Evolutionary conservation across 495 filamentous ascomycete species (phyloP).

Genomic region (Xylaria cubensis): DNA sequence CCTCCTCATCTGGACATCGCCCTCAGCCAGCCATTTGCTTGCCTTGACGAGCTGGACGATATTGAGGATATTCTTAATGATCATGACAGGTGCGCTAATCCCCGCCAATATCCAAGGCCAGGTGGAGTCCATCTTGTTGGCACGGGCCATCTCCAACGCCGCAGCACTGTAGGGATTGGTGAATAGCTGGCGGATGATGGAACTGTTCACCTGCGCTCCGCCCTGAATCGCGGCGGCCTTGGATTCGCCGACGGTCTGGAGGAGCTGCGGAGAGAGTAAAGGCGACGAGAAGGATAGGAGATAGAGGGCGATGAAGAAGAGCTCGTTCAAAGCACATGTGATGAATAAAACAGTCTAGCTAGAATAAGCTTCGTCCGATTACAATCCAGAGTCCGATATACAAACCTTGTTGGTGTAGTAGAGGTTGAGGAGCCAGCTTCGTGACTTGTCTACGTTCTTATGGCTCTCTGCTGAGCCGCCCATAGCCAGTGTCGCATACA

Average conservation of each 20-base stretch:
- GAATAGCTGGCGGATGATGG: slow-evolving; percentile 69
- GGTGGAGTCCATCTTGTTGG: slow-evolving; percentile 81
- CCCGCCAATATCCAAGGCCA: slow-evolving; percentile 87
- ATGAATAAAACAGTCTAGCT: slow-evolving; percentile 85
- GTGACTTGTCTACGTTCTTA: slow-evolving; percentile 85
- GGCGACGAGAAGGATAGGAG: slow-evolving; percentile 95
- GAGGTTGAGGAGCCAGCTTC: slow-evolving; percentile 83
- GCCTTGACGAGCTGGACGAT: slow-evolving; percentile 94
- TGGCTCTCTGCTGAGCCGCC: slow-evolving; percentile 80
- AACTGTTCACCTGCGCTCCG: slow-evolving; percentile 69
- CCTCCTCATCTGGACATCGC: slow-evolving; percentile 69
- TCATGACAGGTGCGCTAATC: slow-evolving; percentile 86
- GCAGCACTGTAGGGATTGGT: slow-evolving; percentile 85
- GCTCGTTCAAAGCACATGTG: slow-evolving; percentile 88
- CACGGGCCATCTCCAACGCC: slow-evolving; percentile 87
- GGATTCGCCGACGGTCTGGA: slow-evolving; percentile 55
- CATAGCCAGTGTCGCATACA: slow-evolving; percentile 91
- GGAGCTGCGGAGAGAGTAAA: slow-evolving; percentile 80
- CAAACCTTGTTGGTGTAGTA: slow-evolving; percentile 96
- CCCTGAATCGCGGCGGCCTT: slow-evolving; percentile 62
- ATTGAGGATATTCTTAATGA: slow-evolving; percentile 91
- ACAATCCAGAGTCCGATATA: slow-evolving; percentile 28
- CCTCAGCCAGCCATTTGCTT: slow-evolving; percentile 88
- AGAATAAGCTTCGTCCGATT: slow-evolving; percentile 31
- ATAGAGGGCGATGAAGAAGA: slow-evolving; percentile 97